These are phyloP conservation scores for Eimeria mitis DNA, from an alignment of 169 alveolate genomes.

Conservation along the genomic window DNA sequence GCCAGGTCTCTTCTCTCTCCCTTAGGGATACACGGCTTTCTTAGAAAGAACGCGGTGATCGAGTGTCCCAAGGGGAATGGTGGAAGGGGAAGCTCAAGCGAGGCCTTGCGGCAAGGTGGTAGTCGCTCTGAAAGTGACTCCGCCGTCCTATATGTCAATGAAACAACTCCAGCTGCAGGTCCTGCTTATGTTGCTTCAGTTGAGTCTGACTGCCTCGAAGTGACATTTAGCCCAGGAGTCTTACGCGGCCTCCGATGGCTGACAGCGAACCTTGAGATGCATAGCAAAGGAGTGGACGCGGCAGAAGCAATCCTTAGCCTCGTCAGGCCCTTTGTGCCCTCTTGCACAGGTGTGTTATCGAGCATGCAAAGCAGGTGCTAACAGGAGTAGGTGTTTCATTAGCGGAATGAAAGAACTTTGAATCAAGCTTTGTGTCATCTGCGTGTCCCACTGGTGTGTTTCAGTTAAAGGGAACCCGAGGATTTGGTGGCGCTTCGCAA, in stretches of 20 bases:
- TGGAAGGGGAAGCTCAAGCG: neutral
- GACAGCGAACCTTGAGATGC: constrained; percentile 28
- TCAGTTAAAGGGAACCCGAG: constrained; percentile 49
- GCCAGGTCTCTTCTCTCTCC: constrained; percentile 28
- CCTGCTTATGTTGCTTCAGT: constrained; percentile 41
- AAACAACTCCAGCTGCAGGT: neutral
- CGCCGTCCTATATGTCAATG: neutral
- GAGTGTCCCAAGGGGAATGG: neutral
- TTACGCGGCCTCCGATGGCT: constrained; percentile 46
- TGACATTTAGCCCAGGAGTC: constrained; percentile 1
- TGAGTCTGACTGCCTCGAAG: constrained; percentile 42
- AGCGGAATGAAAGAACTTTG: neutral
- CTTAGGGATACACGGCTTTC: neutral
- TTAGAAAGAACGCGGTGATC: constrained; percentile 1
- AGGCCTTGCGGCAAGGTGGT: neutral
- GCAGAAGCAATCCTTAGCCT: constrained; percentile 67
- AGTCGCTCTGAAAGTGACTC: neutral
- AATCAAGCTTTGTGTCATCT: neutral
- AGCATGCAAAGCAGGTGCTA: neutral
- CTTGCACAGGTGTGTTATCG: constrained; percentile 51
- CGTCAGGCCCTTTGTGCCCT: constrained; percentile 55
- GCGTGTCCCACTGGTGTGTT: neutral
- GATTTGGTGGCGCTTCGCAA: constrained; percentile 72
- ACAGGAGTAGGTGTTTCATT: neutral
- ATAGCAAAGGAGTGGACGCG: constrained; percentile 38